Evolutionary conservation across 2,329 filamentous ascomycete genomes (phyloP).

Genomic region (Aspergillus sp.): DNA sequence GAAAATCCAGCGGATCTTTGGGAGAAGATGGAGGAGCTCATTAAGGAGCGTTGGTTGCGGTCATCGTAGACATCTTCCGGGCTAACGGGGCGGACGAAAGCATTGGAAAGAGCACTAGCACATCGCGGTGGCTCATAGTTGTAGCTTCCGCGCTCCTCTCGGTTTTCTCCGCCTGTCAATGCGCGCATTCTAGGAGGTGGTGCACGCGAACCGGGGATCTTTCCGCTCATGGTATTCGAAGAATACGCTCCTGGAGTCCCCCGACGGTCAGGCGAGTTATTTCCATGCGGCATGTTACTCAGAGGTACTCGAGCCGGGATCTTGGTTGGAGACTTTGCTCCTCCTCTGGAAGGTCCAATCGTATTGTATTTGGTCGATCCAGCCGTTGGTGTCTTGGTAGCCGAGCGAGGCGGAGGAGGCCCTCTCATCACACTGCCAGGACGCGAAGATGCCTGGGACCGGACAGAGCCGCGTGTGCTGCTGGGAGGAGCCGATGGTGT

Average conservation of each 20-base stretch:
- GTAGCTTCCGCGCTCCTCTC: conserved; percentile 34
- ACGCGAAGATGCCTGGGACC: conserved; percentile 26
- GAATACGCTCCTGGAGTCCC: conserved; percentile 43
- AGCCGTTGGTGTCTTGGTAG: conserved; percentile 47
- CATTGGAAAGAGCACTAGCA: conserved; percentile 48
- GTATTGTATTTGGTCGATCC: conserved; percentile 42
- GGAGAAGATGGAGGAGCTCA: conserved; percentile 44
- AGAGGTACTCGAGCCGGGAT: conserved; percentile 49
- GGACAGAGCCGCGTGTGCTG: conserved; percentile 23
- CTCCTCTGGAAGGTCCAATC: conserved; percentile 26
- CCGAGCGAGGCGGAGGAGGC: conserved; percentile 42
- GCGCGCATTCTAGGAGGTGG: conserved; percentile 94
- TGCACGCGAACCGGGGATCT: conserved; percentile 52
- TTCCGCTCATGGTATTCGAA: conserved; percentile 45
- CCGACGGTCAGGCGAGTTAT: conserved; percentile 78
- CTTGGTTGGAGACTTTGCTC: conserved; percentile 48
- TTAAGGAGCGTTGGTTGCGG: conserved; percentile 47
- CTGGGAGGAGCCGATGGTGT: conserved; percentile 40
- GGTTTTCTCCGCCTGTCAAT: conserved; percentile 57
- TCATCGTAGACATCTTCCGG: conserved; percentile 90
- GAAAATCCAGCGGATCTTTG: conserved; percentile 37
- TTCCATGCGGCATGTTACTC: conserved; percentile 49
- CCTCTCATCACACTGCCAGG: conserved; percentile 38
- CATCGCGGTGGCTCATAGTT: conserved; percentile 48
- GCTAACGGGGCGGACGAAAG: conserved; percentile 57